These are phyloP conservation scores for Ceratocystiopsis sp. DNA, from an alignment of 2,329 filamentous ascomycete genomes.

Conservation along the genomic window DNA sequence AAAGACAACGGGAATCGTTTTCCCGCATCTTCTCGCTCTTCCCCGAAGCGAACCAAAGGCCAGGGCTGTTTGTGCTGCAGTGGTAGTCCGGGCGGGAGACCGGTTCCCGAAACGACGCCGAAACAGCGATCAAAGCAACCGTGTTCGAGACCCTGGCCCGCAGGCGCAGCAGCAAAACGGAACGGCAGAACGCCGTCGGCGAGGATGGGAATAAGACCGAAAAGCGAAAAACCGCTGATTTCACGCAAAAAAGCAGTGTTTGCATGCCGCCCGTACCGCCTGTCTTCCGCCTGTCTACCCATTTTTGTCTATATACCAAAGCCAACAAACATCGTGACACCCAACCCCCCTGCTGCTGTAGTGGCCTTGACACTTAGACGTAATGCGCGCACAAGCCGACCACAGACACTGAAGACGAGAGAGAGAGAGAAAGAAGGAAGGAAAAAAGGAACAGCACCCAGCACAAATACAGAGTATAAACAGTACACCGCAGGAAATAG, in stretches of 20 bases:
- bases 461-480: not conserved
- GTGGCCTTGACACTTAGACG: too few relatives aligned
- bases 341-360: too few relatives aligned
- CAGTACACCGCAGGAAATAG: not conserved
- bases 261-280: too few relatives aligned
- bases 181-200: not conserved
- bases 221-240: not conserved
- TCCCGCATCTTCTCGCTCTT: too few relatives aligned
- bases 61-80: too few relatives aligned
- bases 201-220: not conserved
- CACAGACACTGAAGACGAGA: not conserved
- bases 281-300: too few relatives aligned
- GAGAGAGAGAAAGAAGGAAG: not conserved
- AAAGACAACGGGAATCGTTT: too few relatives aligned
- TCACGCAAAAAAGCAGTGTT: not conserved
- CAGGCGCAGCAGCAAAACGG: not conserved
- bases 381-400: too few relatives aligned
- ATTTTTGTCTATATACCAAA: too few relatives aligned
- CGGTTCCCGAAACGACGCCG: conserved; percentile 1
- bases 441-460: not conserved
- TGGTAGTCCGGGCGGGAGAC: too few relatives aligned
- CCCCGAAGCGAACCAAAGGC: too few relatives aligned
- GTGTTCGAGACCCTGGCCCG: conserved; percentile 4
- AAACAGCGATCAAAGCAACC: conserved; percentile 11
- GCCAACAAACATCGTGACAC: too few relatives aligned